These are phyloP conservation scores for Davidsoniella australis DNA, from an alignment of 2,329 filamentous ascomycete genomes.

Conservation along the genomic window DNA sequence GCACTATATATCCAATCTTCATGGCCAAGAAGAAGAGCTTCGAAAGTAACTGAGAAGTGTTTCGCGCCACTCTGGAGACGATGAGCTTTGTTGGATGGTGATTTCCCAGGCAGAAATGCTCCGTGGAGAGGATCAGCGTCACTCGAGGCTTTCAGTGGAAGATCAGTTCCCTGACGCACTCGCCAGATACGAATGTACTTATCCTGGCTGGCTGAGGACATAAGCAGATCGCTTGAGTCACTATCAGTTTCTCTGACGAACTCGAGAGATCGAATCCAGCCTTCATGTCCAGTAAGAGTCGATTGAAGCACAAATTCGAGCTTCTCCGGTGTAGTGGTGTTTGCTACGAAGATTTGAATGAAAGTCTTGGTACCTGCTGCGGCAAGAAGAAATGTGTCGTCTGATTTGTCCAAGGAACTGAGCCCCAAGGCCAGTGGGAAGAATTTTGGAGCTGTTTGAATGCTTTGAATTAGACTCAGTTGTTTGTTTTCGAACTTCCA, in stretches of 20 bases:
- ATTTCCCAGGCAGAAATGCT: conserved; percentile 46
- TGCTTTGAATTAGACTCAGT: conserved; percentile 45
- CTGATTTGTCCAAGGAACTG: conserved; percentile 34
- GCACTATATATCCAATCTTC: conserved; percentile 97
- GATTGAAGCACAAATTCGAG: conserved; percentile 52
- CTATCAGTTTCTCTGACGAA: conserved; percentile 41
- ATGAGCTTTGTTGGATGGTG: conserved; percentile 79
- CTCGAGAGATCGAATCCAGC: conserved; percentile 77
- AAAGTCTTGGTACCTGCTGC: conserved; percentile 68
- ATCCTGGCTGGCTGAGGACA: conserved; percentile 91
- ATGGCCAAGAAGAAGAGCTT: conserved; percentile 82
- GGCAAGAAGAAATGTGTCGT: conserved; percentile 49
- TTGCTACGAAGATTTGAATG: conserved; percentile 63
- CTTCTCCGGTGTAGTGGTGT: conserved; percentile 20
- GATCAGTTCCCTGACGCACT: conserved; percentile 51
- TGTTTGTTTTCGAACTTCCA: conserved; percentile 47
- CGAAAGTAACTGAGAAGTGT: conserved; percentile 74
- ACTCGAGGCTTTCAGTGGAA: conserved; percentile 36
- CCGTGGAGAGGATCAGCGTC: conserved; percentile 40
- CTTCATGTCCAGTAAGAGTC: conserved; percentile 76
- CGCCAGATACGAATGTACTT: conserved; percentile 94
- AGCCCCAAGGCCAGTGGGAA: conserved; percentile 68
- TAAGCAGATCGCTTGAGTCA: conserved; percentile 47
- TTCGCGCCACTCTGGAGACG: conserved; percentile 43
- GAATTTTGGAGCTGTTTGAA: conserved; percentile 58